Evolutionary conservation across 768 basidiomycete genomes (phyloP).

Genomic region (Amanita fuliginea): DNA sequence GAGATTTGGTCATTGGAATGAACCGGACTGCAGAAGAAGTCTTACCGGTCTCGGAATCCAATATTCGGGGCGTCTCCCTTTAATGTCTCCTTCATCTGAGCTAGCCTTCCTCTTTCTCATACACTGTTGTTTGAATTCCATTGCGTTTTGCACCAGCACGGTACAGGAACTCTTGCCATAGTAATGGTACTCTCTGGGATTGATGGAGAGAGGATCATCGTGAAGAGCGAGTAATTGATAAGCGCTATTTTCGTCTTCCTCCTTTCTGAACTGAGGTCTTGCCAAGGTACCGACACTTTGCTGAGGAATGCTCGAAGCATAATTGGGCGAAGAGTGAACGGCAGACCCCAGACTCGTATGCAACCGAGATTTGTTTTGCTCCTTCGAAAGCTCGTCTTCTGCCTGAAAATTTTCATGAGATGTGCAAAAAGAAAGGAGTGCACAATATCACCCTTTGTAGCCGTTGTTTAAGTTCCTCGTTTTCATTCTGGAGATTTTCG

Average conservation of each 20-base stretch:
- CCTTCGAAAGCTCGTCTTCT: conserved; percentile 45
- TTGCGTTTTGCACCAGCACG: conserved; percentile 40
- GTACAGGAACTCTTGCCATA: conserved; percentile 46
- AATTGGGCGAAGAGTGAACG: conserved; percentile 1
- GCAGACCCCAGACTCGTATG: conserved; percentile 12
- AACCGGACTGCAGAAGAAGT: neutral
- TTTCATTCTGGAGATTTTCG: conserved; percentile 44
- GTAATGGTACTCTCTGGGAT: conserved; percentile 29
- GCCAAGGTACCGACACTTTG: conserved; percentile 19
- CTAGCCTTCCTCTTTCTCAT: conserved; percentile 22
- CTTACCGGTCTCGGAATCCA: conserved; percentile 26
- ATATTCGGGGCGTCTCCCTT: conserved; percentile 21
- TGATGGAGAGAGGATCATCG: conserved; percentile 20
- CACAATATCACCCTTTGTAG: conserved; percentile 23
- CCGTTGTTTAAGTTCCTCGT: conserved; percentile 52
- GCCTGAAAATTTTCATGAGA: conserved; percentile 25
- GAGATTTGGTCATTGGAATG: neutral
- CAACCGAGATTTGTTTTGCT: conserved; percentile 28
- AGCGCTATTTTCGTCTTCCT: conserved; percentile 25
- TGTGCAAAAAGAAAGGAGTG: neutral
- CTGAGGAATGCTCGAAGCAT: neutral
- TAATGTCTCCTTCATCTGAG: conserved; percentile 7
- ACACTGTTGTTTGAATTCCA: conserved; percentile 48
- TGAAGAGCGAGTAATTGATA: conserved; percentile 23
- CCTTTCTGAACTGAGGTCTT: conserved; percentile 11